These are phyloP conservation scores for Haberlea rhodopensis DNA, from an alignment of 257 asterid genomes.

Conservation along the genomic window DNA sequence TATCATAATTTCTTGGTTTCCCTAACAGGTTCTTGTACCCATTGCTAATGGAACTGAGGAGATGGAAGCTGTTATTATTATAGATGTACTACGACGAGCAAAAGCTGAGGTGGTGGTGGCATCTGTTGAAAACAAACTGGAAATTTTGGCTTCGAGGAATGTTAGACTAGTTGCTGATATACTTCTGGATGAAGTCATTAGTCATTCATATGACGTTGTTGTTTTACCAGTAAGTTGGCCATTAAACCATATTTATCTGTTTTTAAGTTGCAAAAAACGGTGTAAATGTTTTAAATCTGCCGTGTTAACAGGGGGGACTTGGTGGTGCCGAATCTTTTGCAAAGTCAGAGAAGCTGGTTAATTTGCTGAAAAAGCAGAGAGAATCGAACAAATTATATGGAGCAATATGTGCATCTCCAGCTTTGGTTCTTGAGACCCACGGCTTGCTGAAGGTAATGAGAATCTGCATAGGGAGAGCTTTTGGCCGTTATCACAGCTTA, in stretches of 20 bases:
- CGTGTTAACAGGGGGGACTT: constrained; percentile 70
- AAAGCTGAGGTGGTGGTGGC: constrained; percentile 88
- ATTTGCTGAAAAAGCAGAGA: constrained; percentile 73
- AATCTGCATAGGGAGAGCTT: neutral
- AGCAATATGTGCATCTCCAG: constrained; percentile 98
- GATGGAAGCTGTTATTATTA: constrained; percentile 88
- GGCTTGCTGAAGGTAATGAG: constrained; percentile 73
- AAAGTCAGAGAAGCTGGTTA: constrained; percentile 63
- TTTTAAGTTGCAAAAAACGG: neutral
- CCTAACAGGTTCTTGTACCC: constrained; percentile 85
- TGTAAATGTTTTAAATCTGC: constrained; percentile 10
- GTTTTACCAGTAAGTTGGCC: constrained; percentile 72
- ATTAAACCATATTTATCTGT: constrained; percentile 7
- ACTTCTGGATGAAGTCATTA: constrained; percentile 67
- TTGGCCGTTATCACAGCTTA: neutral
- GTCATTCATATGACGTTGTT: constrained; percentile 61
- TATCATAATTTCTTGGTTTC: neutral
- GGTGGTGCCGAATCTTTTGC: constrained; percentile 95
- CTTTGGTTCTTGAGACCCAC: constrained; percentile 80
- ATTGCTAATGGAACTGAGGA: constrained; percentile 94
- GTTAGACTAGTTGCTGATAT: constrained; percentile 88
- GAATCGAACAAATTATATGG: constrained; percentile 68
- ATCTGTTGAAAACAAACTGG: constrained; percentile 66
- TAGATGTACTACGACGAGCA: constrained; percentile 88
- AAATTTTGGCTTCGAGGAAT: constrained; percentile 83